Conservation (phyloP, 805 yeast species). For the Metschnikowia gelsemii region DNA sequence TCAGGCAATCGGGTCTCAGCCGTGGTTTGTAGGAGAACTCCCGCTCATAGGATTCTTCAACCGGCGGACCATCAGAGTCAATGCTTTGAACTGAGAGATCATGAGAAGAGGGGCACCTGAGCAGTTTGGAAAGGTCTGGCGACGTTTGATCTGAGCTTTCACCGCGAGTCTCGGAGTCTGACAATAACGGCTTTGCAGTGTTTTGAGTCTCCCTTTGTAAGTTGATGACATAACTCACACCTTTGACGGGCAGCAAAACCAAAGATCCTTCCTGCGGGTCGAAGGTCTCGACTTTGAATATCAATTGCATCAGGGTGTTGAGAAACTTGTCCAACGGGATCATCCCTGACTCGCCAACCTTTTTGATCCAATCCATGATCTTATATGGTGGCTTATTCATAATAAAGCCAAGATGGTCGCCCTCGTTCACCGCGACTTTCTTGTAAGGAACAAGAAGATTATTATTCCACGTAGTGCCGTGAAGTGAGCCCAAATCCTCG, state of each 20-base stretch:
- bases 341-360: constrained; percentile 2
- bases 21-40: neutral
- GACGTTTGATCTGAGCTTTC: neutral
- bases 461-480: constrained; percentile 38
- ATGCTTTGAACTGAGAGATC: neutral
- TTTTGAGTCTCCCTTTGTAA: constrained; percentile 5
- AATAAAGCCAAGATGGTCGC: constrained; percentile 37
- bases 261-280: constrained; percentile 5
- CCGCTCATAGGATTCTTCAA: constrained; percentile 7
- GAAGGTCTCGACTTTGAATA: constrained; percentile 7
- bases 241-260: constrained; percentile 11
- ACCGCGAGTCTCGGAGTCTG: neutral
- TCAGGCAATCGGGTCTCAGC: neutral
- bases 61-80: constrained; percentile 6
- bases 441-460: constrained; percentile 24
- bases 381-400: constrained; percentile 30
- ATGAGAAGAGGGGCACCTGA: neutral
- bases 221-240: constrained; percentile 2
- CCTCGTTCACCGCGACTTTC: constrained; percentile 13
- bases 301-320: constrained; percentile 15
- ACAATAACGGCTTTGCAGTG: neutral
- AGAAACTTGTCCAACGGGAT: constrained; percentile 12
- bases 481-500: constrained; percentile 36
- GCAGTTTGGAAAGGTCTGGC: neutral
- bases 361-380: constrained; percentile 7